Conservation (phyloP, 805 yeast species). For the Metschnikowia bowlesiae region DNA sequence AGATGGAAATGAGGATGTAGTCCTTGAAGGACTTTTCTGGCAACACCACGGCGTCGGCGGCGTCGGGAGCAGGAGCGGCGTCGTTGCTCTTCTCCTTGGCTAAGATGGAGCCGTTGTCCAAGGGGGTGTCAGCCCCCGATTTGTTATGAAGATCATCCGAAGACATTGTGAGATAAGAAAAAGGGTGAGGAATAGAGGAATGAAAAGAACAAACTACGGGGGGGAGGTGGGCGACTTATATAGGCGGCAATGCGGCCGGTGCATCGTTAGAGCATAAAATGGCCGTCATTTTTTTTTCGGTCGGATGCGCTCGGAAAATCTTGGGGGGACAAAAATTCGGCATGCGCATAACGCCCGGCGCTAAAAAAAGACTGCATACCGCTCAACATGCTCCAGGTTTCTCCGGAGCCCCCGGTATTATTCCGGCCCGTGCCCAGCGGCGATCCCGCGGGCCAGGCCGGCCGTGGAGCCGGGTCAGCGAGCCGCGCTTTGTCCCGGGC, state of each 20-base stretch:
- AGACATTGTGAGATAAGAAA: conserved; percentile 16
- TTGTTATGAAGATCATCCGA: conserved; percentile 18
- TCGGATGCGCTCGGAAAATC: conserved; percentile 9
- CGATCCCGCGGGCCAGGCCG: too few species aligned
- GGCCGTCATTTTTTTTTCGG: conserved; percentile 5
- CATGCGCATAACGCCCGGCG: conserved; percentile 7
- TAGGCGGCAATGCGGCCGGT: not conserved
- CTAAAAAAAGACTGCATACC: conserved; percentile 5
- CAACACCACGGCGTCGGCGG: conserved; percentile 8
- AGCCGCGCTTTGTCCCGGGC: too few species aligned
- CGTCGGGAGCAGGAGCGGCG: not conserved
- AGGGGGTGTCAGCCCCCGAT: conserved; percentile 34
- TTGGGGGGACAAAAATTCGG: conserved; percentile 6
- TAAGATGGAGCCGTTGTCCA: conserved; percentile 20
- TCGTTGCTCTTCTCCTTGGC: conserved; percentile 17
- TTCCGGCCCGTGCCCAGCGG: not conserved
- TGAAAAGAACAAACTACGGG: not conserved
- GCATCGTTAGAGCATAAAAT: not conserved
- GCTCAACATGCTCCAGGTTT: conserved; percentile 17
- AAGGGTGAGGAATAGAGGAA: conserved; percentile 1
- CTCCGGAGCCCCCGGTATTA: conserved; percentile 15
- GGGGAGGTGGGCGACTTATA: conserved; percentile 5
- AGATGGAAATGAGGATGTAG: conserved; percentile 38
- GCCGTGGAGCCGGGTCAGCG: too few species aligned
- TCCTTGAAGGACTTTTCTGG: conserved; percentile 33